Evolutionary conservation across 2,329 filamentous ascomycete species (phyloP), one percentile per base, ranked within the genome.

Genomic region (Exophiala alcalophila): DNA sequence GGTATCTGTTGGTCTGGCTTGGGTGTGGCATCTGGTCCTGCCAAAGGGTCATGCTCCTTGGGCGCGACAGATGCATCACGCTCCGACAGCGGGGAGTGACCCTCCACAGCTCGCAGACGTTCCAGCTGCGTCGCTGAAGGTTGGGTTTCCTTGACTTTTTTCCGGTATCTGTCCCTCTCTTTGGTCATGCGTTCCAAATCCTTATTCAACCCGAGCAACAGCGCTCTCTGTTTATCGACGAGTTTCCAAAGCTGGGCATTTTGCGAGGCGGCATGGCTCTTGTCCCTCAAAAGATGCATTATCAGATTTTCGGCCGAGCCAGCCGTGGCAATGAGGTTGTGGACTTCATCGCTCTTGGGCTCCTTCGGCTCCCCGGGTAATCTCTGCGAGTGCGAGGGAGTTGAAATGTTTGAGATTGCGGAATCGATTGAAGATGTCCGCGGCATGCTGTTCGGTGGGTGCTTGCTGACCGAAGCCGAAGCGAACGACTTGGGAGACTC

Each of bases 231-330:
- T 69, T 98, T 97, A 64, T 97, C 91, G 35, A 98, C 89, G 32
- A 98, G 70, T 36, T 89, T 83, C 92, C 92, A 98, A 58, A 98
- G 69, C 63, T 98, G 91, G 12, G 83, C 74, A 61, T 97, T 97
- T 61, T 97, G 92, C 55, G 87, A 84, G 4, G 86, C 80, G 40
- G 89, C 85, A 34, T 87, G 85, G 51, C 91, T 81, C 64, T 96
- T 97, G 61, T 98, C 92, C 61, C 86, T 94, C 52, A 96, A 69
- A 35, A 98, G 70, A 58, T 92, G 87, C 55, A 88, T 79, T 47
- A 98, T 87, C 4, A 94, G 84, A 4, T 86, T 86, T 62, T 98
- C 91, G 11, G 90, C 77, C 38, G 88, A 94, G 36, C 91, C 92
- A 18, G 90, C 90, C 21, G 88, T 80, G 57, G 84, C 79, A 52